Base-by-base conservation (phyloP, 139 green algal species). In the Parachlorella kessleri region DNA sequence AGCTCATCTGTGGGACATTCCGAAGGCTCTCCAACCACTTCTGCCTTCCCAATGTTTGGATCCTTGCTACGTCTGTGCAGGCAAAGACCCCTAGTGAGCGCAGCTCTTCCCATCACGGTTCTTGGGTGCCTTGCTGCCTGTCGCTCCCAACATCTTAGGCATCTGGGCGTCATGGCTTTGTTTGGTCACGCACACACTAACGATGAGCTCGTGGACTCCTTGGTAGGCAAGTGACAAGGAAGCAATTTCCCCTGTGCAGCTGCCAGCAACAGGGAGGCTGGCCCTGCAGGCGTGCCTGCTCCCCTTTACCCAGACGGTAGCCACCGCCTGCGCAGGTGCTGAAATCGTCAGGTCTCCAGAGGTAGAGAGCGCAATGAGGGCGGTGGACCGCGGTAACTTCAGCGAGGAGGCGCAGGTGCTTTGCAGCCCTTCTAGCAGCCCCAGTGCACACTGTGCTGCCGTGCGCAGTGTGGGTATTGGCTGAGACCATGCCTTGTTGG, bases 361-460 rank as follows among this genome's bases (percentile, higher is more conserved):
- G 64, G 75, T 80, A 35, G 75, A 70, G 65, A 30, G 37, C 39
- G 75, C 67, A 3, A 37, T 80, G 75, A n/a, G 40, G 0, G 24
- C 42, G 24, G 23, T 80, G 6, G 75, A 80, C 65, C 54, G 75
- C 26, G 64, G 14, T 23, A 39, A 74, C 40, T 80, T 80, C 33
- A 36, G 39, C 3, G 40, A 66, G 42, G 21, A 39, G 32, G 63
- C 26, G 21, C 28, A 73, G 35, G 32, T 53, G 66, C 5, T 33
- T 72, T 3, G n/a, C 14, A 10, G 63, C 21, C 38, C 30, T 26
- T 6, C 6, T 67, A 38, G 59, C 64, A 3, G 39, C 8, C 30
- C 39, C 1, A 1, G 24, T 24, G 1, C 39, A 7, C n/a, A 40
- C 30, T 40, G 30, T 5, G 2, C n/a, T 26, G 64, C 7, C 30